phyloP scores from a whole-genome alignment of 2,329 filamentous ascomycete species.

The Monosporascus sp. region DNA sequence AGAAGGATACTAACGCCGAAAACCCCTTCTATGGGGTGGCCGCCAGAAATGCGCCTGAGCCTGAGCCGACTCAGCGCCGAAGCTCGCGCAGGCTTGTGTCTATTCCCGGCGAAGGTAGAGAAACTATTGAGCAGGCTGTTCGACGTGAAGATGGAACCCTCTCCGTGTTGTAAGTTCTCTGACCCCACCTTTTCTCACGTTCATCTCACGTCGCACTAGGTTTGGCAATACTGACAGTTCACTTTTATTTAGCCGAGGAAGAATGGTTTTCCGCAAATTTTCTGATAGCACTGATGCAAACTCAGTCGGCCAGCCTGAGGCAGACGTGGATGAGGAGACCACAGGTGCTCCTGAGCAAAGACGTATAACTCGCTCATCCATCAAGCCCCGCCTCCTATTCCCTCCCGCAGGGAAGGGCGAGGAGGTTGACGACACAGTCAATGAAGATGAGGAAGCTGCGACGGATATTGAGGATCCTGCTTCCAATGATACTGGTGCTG shows the following conservation, averaged over 20 bases:
- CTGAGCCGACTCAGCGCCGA: constrained; percentile 40
- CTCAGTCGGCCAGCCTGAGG: constrained; percentile 27
- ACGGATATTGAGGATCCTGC: constrained; percentile 53
- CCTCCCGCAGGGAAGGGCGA: constrained; percentile 46
- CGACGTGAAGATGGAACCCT: constrained; percentile 66
- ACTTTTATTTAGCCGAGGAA: constrained; percentile 58
- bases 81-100: constrained; percentile 50
- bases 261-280: constrained; percentile 71
- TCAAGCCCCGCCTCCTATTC: constrained; percentile 70
- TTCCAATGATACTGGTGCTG: constrained; percentile 29
- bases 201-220: constrained; percentile 2
- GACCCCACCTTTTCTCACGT: neutral
- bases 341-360: constrained; percentile 27
- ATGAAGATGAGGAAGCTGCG: constrained; percentile 54
- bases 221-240: constrained; percentile 10
- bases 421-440: constrained; percentile 30
- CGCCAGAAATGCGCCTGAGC: constrained; percentile 28
- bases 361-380: constrained; percentile 57
- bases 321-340: constrained; percentile 25
- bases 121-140: constrained; percentile 57
- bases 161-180: constrained; percentile 65
- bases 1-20: constrained; percentile 56
- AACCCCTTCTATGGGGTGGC: constrained; percentile 65
- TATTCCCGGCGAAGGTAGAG: constrained; percentile 51
- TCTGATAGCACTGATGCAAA: constrained; percentile 33